Conservation (phyloP, 2,329 filamentous ascomycete species). For the Incumbomyces delicatus region DNA sequence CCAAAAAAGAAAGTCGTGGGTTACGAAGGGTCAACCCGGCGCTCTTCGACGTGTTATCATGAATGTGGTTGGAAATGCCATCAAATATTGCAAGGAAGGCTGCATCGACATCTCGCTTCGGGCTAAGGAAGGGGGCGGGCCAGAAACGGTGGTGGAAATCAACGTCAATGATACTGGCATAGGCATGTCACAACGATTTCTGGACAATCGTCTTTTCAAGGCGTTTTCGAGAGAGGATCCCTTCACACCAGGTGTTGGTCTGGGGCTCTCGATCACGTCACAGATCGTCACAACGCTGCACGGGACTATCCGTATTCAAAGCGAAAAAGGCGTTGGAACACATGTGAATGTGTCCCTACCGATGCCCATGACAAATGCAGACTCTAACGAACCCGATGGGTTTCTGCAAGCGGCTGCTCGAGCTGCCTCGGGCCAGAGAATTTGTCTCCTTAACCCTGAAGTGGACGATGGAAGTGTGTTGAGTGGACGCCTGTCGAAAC, state of each 20-base stretch:
- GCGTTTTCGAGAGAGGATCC: conserved; percentile 53
- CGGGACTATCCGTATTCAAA: conserved; percentile 23
- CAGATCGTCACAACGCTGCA: conserved; percentile 23
- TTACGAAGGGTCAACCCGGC: conserved; percentile 36
- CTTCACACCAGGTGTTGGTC: conserved; percentile 46
- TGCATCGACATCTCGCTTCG: conserved; percentile 31
- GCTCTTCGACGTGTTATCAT: conserved; percentile 40
- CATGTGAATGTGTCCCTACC: conserved; percentile 8
- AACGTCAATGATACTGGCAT: conserved; percentile 24
- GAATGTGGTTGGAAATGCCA: conserved; percentile 40
- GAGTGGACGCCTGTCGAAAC: conserved; percentile 2
- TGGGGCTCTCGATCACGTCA: conserved; percentile 51
- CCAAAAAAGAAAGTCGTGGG: conserved; percentile 32
- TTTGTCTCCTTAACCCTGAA: conserved; percentile 5
- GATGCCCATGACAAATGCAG: neutral
- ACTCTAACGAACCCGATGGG: neutral
- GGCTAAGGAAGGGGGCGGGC: conserved; percentile 17
- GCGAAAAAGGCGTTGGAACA: conserved; percentile 22
- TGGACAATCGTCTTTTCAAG: conserved; percentile 34
- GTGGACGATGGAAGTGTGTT: neutral
- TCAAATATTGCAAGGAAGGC: conserved; percentile 39
- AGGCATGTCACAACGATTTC: conserved; percentile 23
- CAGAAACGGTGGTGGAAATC: conserved; percentile 15
- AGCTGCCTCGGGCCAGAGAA: conserved; percentile 1
- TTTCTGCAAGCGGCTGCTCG: neutral